Evolutionary conservation across 495 filamentous ascomycete species (phyloP).

Genomic region (Paragyromitra xinjiangensis): DNA sequence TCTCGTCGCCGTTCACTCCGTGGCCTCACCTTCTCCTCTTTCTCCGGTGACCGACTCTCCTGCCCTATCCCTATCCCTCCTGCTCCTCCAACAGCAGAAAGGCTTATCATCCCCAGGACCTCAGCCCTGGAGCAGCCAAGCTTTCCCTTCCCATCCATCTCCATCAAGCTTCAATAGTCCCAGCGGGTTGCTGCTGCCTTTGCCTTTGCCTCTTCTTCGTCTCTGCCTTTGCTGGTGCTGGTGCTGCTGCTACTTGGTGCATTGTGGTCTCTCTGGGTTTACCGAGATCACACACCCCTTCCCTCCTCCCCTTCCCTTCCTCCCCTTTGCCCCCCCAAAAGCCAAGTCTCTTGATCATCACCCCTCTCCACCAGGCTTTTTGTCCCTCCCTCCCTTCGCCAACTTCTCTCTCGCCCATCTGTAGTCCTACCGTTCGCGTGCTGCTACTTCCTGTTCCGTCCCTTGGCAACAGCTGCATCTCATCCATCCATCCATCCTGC

Average conservation of each 20-base stretch:
- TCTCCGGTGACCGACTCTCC: slow-evolving; percentile 3
- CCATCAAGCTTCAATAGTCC: neutral
- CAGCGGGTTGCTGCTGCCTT: slow-evolving; percentile 41
- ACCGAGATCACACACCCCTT: slow-evolving; percentile 34
- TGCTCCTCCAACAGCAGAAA: slow-evolving; percentile 43
- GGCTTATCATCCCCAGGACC: slow-evolving; percentile 50
- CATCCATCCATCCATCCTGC: slow-evolving; percentile 1
- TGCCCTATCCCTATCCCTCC: slow-evolving; percentile 24
- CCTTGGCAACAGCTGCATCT: slow-evolving; percentile 38
- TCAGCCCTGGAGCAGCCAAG: slow-evolving; percentile 45
- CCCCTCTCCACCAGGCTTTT: slow-evolving; percentile 11
- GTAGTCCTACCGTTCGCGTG: slow-evolving; percentile 24
- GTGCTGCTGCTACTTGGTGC: slow-evolving; percentile 6
- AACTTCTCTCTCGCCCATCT: slow-evolving; percentile 5
- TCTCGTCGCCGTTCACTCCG: neutral
- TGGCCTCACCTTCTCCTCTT: slow-evolving; percentile 6
- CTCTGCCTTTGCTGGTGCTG: neutral
- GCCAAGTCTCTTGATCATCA: slow-evolving; percentile 23
- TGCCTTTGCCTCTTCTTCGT: slow-evolving; percentile 10
- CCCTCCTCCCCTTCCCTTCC: neutral
- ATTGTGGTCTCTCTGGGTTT: slow-evolving; percentile 28
- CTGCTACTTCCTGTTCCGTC: slow-evolving; percentile 7
- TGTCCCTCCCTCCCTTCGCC: neutral
- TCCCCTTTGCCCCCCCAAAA: neutral
- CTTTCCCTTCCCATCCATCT: slow-evolving; percentile 33